Evolutionary conservation across 2,329 filamentous ascomycete species (phyloP).

Genomic region (Chaetomium sp.): DNA sequence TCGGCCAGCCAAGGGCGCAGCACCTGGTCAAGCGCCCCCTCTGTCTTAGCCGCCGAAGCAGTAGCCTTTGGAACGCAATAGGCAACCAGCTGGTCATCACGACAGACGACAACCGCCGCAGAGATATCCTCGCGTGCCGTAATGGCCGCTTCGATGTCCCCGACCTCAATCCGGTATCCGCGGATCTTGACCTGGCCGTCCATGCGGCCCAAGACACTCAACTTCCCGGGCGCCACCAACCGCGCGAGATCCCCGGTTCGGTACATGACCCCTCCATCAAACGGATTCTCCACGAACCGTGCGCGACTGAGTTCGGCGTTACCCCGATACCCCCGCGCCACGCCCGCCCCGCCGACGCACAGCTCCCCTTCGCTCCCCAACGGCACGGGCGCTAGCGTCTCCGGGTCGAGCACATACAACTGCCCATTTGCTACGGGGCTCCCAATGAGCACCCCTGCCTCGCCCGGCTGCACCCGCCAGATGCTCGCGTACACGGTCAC

Average conservation of each 20-base stretch:
- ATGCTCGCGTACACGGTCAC: conserved; percentile 1
- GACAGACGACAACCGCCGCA: background rate
- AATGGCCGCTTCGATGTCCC: conserved; percentile 2
- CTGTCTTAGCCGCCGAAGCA: background rate
- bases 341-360: background rate
- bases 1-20: background rate
- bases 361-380: background rate
- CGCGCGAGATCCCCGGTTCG: background rate
- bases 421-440: background rate
- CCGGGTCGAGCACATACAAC: background rate
- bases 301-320: background rate
- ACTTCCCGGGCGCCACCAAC: background rate
- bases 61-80: background rate
- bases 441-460: background rate
- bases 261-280: background rate
- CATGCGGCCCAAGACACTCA: background rate
- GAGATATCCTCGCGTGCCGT: background rate
- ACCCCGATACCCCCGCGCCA: background rate
- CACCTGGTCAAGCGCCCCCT: background rate
- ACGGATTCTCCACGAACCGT: background rate
- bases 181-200: conserved; percentile 1
- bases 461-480: background rate
- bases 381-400: background rate
- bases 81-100: background rate
- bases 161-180: background rate